Evolutionary conservation across 495 filamentous ascomycete genomes (phyloP).

Genomic region (Penicillium egyptiacum): DNA sequence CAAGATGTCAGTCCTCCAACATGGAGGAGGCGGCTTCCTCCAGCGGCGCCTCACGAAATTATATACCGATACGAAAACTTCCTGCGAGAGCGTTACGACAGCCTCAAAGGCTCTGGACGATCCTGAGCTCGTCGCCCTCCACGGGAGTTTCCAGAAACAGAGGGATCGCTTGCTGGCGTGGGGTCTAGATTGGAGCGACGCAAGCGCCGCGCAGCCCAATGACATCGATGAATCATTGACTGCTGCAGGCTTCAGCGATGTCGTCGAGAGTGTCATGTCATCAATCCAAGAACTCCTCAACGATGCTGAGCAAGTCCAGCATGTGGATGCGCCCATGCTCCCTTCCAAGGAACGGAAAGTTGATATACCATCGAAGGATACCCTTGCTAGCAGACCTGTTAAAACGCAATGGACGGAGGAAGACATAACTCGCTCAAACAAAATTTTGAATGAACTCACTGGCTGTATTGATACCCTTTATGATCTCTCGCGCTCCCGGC

Average conservation of each 20-base stretch:
- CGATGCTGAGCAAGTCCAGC: constrained; percentile 79
- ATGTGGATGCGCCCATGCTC: constrained; percentile 45
- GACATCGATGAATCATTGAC: constrained; percentile 83
- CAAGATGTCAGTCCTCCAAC: constrained; percentile 51
- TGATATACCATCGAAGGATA: constrained; percentile 39
- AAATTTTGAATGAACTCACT: constrained; percentile 74
- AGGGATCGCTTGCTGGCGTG: constrained; percentile 73
- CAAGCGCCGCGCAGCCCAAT: constrained; percentile 62
- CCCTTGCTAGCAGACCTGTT: constrained; percentile 33
- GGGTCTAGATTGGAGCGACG: constrained; percentile 89
- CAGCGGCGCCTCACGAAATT: constrained; percentile 78
- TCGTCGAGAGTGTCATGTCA: constrained; percentile 84
- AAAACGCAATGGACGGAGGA: constrained; percentile 52
- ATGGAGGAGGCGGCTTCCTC: constrained; percentile 47
- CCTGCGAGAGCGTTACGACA: constrained; percentile 77
- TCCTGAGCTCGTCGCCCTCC: constrained; percentile 54
- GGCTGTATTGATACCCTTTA: constrained; percentile 87
- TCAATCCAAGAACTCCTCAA: constrained; percentile 85
- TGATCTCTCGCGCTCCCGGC: constrained; percentile 75
- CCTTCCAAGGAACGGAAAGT: constrained; percentile 40
- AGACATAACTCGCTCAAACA: constrained; percentile 49
- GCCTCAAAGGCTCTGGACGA: constrained; percentile 59
- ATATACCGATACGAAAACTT: constrained; percentile 90
- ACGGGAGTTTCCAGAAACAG: constrained; percentile 58
- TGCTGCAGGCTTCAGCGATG: constrained; percentile 79